Conservation (phyloP, 2,329 filamentous ascomycete genomes). For the Hirsutella minnesotensis region DNA sequence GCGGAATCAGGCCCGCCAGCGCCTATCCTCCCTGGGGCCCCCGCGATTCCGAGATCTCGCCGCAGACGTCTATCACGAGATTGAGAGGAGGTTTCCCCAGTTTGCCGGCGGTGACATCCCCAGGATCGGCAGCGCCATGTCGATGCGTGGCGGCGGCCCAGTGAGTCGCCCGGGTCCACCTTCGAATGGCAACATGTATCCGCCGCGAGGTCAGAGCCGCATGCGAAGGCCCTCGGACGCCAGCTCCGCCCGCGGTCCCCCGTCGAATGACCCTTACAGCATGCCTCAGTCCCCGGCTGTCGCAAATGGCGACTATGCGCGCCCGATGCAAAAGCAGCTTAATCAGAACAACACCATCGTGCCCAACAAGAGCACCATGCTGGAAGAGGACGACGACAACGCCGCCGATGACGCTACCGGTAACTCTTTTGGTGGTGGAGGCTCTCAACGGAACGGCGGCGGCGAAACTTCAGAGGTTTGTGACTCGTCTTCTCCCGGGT, state of each 20-base stretch:
- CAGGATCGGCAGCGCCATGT: slow-evolving; percentile 57
- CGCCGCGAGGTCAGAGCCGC: slow-evolving; percentile 39
- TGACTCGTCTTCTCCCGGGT: neutral
- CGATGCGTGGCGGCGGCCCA: slow-evolving; percentile 40
- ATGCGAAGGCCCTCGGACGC: slow-evolving; percentile 49
- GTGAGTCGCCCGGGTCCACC: slow-evolving; percentile 52
- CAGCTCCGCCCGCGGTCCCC: slow-evolving; percentile 43
- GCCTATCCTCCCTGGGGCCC: slow-evolving; percentile 78
- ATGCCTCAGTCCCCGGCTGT: slow-evolving; percentile 49
- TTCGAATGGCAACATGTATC: slow-evolving; percentile 41
- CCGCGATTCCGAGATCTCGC: slow-evolving; percentile 84
- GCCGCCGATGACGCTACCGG: slow-evolving; percentile 30
- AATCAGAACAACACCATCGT: slow-evolving; percentile 87
- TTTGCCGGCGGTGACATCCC: slow-evolving; percentile 61
- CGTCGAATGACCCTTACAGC: slow-evolving; percentile 31
- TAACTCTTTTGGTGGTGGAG: slow-evolving; percentile 43
- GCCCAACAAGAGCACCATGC: slow-evolving; percentile 94
- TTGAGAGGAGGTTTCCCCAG: slow-evolving; percentile 79
- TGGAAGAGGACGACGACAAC: slow-evolving; percentile 81
- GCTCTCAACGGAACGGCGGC: slow-evolving; percentile 11
- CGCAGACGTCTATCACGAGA: slow-evolving; percentile 90
- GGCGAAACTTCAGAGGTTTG: slow-evolving; percentile 26
- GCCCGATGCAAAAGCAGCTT: slow-evolving; percentile 78
- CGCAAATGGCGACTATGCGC: slow-evolving; percentile 53
- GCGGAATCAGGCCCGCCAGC: slow-evolving; percentile 93